Conservation (phyloP, 1,139 yeast genomes). For the Sugiyamaella novakii region DNA sequence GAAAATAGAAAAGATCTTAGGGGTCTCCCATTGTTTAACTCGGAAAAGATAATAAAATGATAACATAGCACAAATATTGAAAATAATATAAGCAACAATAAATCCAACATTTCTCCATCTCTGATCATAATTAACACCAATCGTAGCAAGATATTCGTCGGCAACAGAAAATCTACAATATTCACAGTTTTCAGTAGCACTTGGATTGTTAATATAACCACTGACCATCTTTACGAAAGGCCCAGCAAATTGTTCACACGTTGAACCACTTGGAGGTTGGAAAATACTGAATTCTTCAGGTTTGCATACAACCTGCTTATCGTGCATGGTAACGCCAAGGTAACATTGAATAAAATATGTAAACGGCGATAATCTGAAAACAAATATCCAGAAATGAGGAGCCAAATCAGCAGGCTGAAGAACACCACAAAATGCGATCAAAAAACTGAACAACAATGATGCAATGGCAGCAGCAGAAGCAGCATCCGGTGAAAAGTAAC, state of each 20-base stretch:
- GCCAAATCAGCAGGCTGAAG: conserved; percentile 50
- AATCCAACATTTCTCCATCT: conserved; percentile 72
- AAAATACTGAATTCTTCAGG: conserved; percentile 50
- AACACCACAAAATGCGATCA: conserved; percentile 62
- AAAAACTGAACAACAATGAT: conserved; percentile 50
- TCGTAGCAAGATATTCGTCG: conserved; percentile 48
- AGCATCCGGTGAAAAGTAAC: conserved; percentile 50
- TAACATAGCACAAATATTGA: conserved; percentile 55
- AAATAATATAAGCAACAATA: conserved; percentile 55
- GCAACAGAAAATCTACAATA: conserved; percentile 52
- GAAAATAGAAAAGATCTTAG: conserved; percentile 20
- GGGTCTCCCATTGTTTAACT: conserved; percentile 33
- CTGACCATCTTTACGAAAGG: conserved; percentile 43
- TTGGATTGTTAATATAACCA: conserved; percentile 50
- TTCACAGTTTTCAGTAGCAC: conserved; percentile 48
- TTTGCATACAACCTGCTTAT: conserved; percentile 49
- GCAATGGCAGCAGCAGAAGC: conserved; percentile 53
- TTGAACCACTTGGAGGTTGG: conserved; percentile 53
- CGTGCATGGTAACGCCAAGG: conserved; percentile 50
- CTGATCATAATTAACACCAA: conserved; percentile 46
- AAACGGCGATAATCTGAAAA: conserved; percentile 58
- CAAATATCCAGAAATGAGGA: conserved; percentile 62
- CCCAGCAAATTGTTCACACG: conserved; percentile 49
- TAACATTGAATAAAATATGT: conserved; percentile 56
- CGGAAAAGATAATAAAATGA: conserved; percentile 47